Evolutionary conservation across 768 basidiomycete species (phyloP).

Genomic region (Daedaleopsis sinensis): DNA sequence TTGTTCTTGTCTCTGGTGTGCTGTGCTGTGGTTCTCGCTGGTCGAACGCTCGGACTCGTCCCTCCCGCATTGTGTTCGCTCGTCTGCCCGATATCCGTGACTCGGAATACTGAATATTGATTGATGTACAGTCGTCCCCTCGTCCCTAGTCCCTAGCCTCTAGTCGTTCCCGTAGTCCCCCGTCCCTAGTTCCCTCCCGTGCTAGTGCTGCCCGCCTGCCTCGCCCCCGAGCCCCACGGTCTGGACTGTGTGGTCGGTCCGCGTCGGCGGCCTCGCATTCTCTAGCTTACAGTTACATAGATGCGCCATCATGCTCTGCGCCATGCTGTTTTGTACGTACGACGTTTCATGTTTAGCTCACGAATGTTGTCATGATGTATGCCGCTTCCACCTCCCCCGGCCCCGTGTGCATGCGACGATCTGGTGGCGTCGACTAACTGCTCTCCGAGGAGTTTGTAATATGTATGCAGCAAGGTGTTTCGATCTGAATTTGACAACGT

Average conservation of each 20-base stretch:
- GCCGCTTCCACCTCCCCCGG: background rate
- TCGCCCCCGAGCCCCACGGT: no score
- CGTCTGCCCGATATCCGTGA: background rate
- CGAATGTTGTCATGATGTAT: conserved; percentile 3
- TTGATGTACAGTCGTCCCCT: conserved; percentile 3
- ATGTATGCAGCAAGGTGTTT: no score
- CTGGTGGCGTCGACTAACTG: no score
- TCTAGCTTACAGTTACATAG: background rate
- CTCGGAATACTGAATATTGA: no score
- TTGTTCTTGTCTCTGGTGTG: conserved; percentile 9
- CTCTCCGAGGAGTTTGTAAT: no score
- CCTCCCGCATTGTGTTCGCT: background rate
- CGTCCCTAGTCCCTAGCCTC: background rate
- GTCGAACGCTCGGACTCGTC: conserved; percentile 9
- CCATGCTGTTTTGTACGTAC: conserved; percentile 9
- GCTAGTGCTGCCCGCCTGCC: no score
- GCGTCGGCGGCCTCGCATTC: no score
- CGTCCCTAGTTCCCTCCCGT: background rate
- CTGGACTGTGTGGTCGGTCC: no score
- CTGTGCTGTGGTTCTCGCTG: conserved; percentile 12
- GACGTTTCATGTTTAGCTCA: background rate
- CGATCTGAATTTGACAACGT: no score
- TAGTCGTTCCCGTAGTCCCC: background rate
- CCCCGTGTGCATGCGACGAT: background rate
- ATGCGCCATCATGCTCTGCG: conserved; percentile 1